A percentile compares a stretch with the other conserved stretches of the same genome.
Evolutionary conservation across 176 grass and related monocot genomes (phyloP).

Genomic region (Thinopyrum elongatum): DNA sequence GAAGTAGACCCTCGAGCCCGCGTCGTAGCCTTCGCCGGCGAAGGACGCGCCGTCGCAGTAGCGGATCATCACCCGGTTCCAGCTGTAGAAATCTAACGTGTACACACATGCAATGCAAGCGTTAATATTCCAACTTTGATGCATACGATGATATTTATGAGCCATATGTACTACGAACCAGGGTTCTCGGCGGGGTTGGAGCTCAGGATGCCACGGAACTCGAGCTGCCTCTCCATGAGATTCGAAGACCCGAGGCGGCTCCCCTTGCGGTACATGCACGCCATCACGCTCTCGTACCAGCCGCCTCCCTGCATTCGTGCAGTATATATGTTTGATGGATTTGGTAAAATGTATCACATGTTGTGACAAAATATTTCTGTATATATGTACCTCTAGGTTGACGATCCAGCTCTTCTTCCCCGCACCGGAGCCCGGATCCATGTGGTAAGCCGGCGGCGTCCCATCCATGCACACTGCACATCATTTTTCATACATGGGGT

Average conservation of each 20-base stretch:
- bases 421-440: slow-evolving; percentile 50
- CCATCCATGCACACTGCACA: slow-evolving; percentile 86
- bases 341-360: neutral
- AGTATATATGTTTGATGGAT: neutral
- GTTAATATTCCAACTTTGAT: neutral
- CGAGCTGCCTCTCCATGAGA: slow-evolving; percentile 58
- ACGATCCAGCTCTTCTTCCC: slow-evolving; percentile 72
- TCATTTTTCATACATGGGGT: neutral
- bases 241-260: slow-evolving; percentile 65
- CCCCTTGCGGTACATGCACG: slow-evolving; percentile 47
- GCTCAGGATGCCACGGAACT: slow-evolving; percentile 68
- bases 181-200: slow-evolving; percentile 55
- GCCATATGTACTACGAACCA: slow-evolving; percentile 24
- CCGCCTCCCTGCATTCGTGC: slow-evolving; percentile 58
- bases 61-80: slow-evolving; percentile 77
- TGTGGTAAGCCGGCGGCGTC: slow-evolving; percentile 70
- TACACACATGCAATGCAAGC: too few species aligned
- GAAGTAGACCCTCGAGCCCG: slow-evolving; percentile 52
- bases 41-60: slow-evolving; percentile 95
- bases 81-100: slow-evolving; percentile 79
- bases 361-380: too few species aligned
- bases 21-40: slow-evolving; percentile 64
- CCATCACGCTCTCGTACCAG: slow-evolving; percentile 59
- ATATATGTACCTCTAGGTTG: slow-evolving; percentile 44
- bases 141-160: too few species aligned